Base-by-base conservation (phyloP, 148 eudicot species). In the Fagopyrum tataricum region DNA sequence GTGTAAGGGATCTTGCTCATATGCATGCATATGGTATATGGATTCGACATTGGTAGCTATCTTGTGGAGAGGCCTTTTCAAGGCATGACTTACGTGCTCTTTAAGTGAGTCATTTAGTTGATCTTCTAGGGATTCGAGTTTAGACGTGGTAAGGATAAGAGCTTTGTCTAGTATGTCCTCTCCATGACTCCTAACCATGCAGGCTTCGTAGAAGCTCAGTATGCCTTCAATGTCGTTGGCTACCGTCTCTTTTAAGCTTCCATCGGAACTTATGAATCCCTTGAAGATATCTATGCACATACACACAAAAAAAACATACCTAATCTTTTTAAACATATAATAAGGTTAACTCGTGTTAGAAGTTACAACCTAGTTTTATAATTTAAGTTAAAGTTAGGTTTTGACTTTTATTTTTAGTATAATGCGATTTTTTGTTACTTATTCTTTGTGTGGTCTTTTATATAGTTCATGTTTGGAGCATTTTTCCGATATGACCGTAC, bases 151-250 rank as follows among this genome's bases (percentile, higher is more conserved):
- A 5, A 46, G 0, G 0, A 12, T 10, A 8, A 46, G 49, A 46
- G 49, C 49, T 46, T 46, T 13, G 9, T 46, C 49, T 10, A 46
- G 49, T 46, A 46, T 46, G 0, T 13, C 49, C 10, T 46, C 49
- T 46, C 13, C 49, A 13, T 46, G 49, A 13, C 49, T 13, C 26
- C 81, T 76, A 15, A 79, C 66, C n/a, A 69, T 81, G 59, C 4
- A 76, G 4, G 87, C 85, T 77, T 84, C 84, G 9, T 84, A 84
- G 24, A 84, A 53, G 75, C 82, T 72, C 53, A 84, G 55, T 44
- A 84, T 24, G 11, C 87, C 84, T 14, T 12, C 44, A 0, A 62
- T 67, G 61, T 79, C 79, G 20, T 23, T 71, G 0, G 40, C 71
- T 8, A 77, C 9, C 51, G 37, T 10, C 17, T 74, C 78, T 67